Percentiles rank a stretch among this genome's conserved stretches.
These are phyloP conservation scores for Hysterium pulicare DNA, from an alignment of 2,329 filamentous ascomycete species.

Conservation along the genomic window DNA sequence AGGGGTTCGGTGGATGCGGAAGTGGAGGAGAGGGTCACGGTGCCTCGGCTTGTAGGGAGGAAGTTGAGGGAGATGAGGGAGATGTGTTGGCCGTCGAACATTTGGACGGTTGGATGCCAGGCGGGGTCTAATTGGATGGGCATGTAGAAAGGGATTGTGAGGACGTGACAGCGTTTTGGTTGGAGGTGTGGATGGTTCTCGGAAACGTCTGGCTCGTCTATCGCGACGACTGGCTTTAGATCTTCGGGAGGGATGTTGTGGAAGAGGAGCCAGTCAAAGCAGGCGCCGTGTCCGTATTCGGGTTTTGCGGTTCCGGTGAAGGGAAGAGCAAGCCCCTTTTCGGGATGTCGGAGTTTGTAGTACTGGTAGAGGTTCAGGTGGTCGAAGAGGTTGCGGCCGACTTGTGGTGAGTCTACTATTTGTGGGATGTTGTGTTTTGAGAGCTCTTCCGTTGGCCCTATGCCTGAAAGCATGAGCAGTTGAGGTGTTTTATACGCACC, in stretches of 20 bases:
- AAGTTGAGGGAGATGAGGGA: constrained; percentile 11
- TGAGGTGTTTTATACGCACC: constrained; percentile 37
- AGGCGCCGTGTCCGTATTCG: constrained; percentile 17
- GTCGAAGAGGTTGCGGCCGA: not conserved
- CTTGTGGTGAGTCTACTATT: not conserved
- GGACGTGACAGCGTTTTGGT: constrained; percentile 12
- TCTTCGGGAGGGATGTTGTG: constrained; percentile 12
- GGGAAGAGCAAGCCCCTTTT: constrained; percentile 6
- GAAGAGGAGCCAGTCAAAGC: constrained; percentile 14
- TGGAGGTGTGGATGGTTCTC: constrained; percentile 6
- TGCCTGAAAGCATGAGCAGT: constrained; percentile 18
- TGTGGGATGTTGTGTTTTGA: not conserved
- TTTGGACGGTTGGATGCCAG: constrained; percentile 8
- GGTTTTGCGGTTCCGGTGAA: constrained; percentile 12
- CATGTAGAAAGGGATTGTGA: constrained; percentile 14
- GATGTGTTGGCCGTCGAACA: constrained; percentile 12
- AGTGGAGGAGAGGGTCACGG: constrained; percentile 15
- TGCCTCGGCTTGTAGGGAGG: constrained; percentile 21
- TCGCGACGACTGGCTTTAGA: constrained; percentile 3
- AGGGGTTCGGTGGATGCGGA: constrained; percentile 14
- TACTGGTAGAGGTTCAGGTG: constrained; percentile 5
- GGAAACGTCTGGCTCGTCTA: constrained; percentile 5
- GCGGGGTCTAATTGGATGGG: constrained; percentile 7
- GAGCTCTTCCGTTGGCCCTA: not conserved
- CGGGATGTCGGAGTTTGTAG: constrained; percentile 16